These are phyloP conservation scores for Solanum peruvianum DNA, from an alignment of 257 asterid species.

Conservation along the genomic window DNA sequence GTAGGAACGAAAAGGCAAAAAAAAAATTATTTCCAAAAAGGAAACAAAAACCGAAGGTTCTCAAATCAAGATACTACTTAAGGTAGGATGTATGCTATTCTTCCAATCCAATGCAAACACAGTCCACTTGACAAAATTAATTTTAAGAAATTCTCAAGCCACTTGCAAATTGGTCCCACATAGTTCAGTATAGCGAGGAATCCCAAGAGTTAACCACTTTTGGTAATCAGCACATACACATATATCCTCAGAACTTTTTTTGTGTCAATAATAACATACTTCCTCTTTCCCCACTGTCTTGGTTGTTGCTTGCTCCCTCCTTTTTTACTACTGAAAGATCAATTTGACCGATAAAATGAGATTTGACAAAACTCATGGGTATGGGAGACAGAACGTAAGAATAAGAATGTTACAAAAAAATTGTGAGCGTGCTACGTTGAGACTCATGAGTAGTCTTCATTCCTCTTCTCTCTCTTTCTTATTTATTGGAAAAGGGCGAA, in stretches of 20 bases:
- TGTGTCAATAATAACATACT: neutral
- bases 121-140: neutral
- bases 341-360: neutral
- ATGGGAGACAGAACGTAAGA: neutral
- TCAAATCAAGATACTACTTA: neutral
- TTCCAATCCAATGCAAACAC: neutral
- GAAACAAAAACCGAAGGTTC: neutral
- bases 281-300: neutral
- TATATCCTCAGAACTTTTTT: neutral
- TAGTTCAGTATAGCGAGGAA: neutral
- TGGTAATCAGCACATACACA: neutral
- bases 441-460: neutral
- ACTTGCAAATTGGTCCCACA: neutral
- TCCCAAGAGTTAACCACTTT: neutral
- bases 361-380: neutral
- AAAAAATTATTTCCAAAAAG: neutral
- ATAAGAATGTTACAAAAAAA: neutral
- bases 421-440: neutral
- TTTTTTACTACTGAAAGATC: neutral
- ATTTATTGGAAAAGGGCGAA: neutral
- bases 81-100: neutral
- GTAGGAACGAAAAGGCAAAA: neutral
- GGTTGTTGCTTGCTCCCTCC: neutral
- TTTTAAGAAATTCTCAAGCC: neutral
- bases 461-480: neutral